Base-by-base conservation (phyloP, 352 stramenopile genomes). In the Saprolegnia diclina region DNA sequence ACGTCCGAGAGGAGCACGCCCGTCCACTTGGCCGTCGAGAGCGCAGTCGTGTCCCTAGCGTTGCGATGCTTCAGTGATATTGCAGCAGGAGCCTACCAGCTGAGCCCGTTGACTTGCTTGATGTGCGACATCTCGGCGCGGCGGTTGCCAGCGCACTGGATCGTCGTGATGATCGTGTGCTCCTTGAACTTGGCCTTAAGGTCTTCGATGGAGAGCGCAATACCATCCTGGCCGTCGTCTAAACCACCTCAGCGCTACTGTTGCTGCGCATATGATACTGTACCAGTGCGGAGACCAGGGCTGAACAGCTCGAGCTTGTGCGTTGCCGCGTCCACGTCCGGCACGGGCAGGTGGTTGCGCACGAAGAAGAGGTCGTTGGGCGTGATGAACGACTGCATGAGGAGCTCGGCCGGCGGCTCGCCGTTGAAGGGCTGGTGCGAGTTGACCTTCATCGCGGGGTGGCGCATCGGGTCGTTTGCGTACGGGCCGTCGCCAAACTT, bases 101-200 rank as follows among this genome's bases (percentile, higher is more conserved):
- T 84, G 40, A 94, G 71, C 10, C 82, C 85, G 71, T 96, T 91
- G 22, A 96, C 88, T 56, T 91, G 79, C 67, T 96, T 97, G 40
- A 97, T 82, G 13, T 85, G 76, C 24, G 95, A 97, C 84, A 98
- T 98, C 65, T 96, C 92, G 19, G 82, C 83, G 24, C 97, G 90
- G 29, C 97, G 91, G 76, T 99, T 99, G 21, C 97, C 97, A 46
- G 89, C 95, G 73, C 97, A 99, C 75, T 99, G 97, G 35, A 99
- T 87, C 14, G 96, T 99, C 6, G 92, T 91, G 6, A 84, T 83
- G 18, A 99, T 79, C 10, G 86, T 95, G 38, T 91, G 79, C 71
- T 98, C 88, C 50, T 89, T 85, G 77, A 97, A 97, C 64, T 93
- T 96, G 48, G 74, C 80, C 82, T 98, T 98, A 32, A 99, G 80